Evolutionary conservation across 148 eudicot genomes (phyloP).

Genomic region (Simmondsia chinensis): DNA sequence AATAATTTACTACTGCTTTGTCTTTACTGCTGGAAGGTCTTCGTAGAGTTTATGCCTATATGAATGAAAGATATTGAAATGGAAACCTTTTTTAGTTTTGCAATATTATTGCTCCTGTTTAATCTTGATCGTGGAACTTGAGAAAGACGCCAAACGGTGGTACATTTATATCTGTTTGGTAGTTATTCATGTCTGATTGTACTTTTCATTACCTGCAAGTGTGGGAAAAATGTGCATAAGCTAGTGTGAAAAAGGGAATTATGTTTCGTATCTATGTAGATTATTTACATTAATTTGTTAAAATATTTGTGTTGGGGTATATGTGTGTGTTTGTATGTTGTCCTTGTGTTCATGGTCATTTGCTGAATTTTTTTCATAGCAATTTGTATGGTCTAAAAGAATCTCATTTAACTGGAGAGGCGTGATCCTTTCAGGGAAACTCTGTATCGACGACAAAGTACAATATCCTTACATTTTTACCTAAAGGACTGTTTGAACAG

Average conservation of each 20-base stretch:
- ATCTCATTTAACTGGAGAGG: conserved; percentile 6
- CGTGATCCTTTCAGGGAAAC: conserved; percentile 51
- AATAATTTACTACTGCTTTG: too few species aligned
- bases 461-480: conserved; percentile 62
- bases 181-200: too few species aligned
- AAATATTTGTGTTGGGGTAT: too few species aligned
- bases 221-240: not conserved
- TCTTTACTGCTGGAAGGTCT: too few species aligned
- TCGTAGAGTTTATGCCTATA: too few species aligned
- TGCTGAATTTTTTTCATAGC: not conserved
- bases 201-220: too few species aligned
- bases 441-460: conserved; percentile 86
- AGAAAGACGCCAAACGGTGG: too few species aligned
- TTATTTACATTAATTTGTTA: not conserved
- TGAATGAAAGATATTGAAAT: too few species aligned
- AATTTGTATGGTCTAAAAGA: not conserved
- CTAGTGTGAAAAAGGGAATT: not conserved
- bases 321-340: not conserved
- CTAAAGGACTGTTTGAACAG: conserved; percentile 91
- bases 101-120: too few species aligned
- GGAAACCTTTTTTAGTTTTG: too few species aligned
- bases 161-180: too few species aligned
- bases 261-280: not conserved
- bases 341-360: not conserved
- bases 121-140: too few species aligned